Base-by-base conservation (phyloP, 2,329 filamentous ascomycete species). In the Microdochium trichocladiopsis region DNA sequence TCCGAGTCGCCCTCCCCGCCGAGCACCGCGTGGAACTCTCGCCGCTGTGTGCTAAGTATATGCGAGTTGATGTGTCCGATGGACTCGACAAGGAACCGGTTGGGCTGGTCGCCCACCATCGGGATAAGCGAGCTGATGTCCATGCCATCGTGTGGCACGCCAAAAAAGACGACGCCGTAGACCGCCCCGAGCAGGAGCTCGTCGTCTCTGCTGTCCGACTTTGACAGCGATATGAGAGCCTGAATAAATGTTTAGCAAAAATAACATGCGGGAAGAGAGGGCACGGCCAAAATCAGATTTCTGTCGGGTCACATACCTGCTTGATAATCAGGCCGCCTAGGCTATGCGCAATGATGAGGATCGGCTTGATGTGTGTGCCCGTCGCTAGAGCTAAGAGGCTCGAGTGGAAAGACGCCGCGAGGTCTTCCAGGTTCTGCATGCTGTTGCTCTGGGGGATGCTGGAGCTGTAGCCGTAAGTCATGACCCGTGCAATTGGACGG, bases 131-230 rank as follows among this genome's bases (percentile, higher is more conserved):
- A 58, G 21, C 14, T 51, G 33, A 57, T 57, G 36, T 59, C 56
- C 53, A 59, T 59, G 33, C 57, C 57, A 47, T 58, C 47, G 41
- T 55, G 52, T 2, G 56, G 57, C 18, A 59, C 57, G 2, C 57
- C 56, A 36, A 58, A 59, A 50, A 59, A 59, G 21, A 56, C 47
- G n/a, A 54, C 48, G n/a, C 57, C 55, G 23, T 58, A 53, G 9
- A 58, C 47, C 6, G 52, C 52, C 18, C 48, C 48, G 9, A 53
- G 12, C 33, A 55, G 22, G 23, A 25, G 49, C 41, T 58, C 31
- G 16, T 51, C 49, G 11, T 47, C 48, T 48, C 53, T 51, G 22
- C 28, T 50, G 16, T 25, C 41, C 25, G 54, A 56, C 22, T 47
- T 52, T 6, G 52, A 23, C n/a, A 54, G 31, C n/a, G 41, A 21